Conservation (phyloP, 2,329 filamentous ascomycete genomes). For the Aspergillus arachidicola region DNA sequence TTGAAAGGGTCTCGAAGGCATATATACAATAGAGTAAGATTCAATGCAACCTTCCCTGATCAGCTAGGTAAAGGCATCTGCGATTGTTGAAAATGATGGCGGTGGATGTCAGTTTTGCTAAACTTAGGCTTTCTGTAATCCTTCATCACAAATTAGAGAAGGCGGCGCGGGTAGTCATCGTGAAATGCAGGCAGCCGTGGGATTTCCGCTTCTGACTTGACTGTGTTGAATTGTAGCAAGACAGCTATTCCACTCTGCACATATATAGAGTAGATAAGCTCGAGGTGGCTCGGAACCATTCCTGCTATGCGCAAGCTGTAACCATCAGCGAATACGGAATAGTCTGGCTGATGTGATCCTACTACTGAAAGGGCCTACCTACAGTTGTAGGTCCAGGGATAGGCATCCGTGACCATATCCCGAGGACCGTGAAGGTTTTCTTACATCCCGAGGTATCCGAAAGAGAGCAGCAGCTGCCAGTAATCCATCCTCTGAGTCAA, state of each 20-base stretch:
- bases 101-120: background rate
- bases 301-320: background rate
- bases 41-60: no score
- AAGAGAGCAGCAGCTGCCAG: background rate
- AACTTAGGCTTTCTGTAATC: background rate
- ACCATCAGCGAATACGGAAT: background rate
- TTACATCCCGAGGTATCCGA: constrained; percentile 3
- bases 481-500: background rate
- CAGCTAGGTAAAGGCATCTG: background rate
- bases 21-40: background rate
- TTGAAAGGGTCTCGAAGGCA: no score
- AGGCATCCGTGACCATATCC: background rate
- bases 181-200: background rate
- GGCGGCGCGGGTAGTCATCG: background rate
- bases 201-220: background rate
- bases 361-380: background rate
- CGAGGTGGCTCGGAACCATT: background rate
- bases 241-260: background rate
- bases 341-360: background rate
- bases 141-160: background rate
- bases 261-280: background rate
- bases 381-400: background rate
- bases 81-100: background rate
- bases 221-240: no score
- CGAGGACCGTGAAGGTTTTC: background rate